Percentiles rank a stretch among this genome's conserved stretches.
Conservation (phyloP, 2,329 filamentous ascomycete species). For the Apiospora phragmitis region DNA sequence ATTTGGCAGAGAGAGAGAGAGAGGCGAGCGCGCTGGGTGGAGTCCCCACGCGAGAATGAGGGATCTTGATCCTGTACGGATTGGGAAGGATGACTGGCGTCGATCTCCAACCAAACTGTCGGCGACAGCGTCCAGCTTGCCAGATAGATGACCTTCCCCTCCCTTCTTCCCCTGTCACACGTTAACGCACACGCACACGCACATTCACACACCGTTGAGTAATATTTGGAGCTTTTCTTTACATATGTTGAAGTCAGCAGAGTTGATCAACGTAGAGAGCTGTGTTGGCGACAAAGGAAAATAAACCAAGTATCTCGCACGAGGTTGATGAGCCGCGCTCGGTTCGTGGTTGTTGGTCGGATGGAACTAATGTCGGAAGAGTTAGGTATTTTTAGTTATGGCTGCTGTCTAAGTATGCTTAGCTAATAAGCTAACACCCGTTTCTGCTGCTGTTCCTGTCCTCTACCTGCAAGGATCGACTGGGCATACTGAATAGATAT, state of each 20-base stretch:
- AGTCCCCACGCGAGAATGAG: conserved; percentile 3
- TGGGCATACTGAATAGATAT: neutral
- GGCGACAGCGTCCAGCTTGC: neutral
- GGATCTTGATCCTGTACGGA: neutral
- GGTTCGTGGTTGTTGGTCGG: neutral
- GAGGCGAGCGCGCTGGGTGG: neutral
- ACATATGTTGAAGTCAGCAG: no score
- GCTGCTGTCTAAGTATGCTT: neutral
- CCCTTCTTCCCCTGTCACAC: neutral
- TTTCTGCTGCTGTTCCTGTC: neutral
- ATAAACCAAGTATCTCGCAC: neutral
- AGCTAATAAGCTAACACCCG: neutral
- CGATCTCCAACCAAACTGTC: conserved; percentile 7
- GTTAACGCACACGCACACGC: neutral
- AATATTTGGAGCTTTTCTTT: neutral
- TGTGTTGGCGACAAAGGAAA: neutral
- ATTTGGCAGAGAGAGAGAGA: no score
- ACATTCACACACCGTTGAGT: neutral
- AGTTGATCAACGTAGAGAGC: neutral
- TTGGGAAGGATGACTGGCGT: neutral
- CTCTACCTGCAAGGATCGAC: neutral
- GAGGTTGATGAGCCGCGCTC: neutral
- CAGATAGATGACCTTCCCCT: neutral
- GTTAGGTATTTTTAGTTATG: neutral
- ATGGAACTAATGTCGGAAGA: neutral